These are phyloP conservation scores for Cyathus striatus DNA, from an alignment of 768 basidiomycete genomes.

Conservation along the genomic window DNA sequence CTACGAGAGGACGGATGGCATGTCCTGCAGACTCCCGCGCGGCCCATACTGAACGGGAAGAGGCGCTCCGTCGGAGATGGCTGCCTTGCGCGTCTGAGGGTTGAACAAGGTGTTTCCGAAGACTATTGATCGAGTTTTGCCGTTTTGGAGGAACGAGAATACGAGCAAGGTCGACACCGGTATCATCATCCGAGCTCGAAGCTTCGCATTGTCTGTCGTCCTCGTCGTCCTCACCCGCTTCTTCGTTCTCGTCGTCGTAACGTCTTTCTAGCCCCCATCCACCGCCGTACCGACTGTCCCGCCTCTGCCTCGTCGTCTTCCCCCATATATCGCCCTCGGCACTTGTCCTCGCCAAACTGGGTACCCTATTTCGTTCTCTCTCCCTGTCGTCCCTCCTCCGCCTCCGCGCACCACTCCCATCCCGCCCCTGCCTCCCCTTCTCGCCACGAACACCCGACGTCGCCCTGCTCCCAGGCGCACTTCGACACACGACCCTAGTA, in stretches of 20 bases:
- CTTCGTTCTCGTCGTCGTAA: conserved; percentile 11
- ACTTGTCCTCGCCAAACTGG: conserved; percentile 55
- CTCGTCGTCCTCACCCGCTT: conserved; percentile 22
- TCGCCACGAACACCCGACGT: conserved; percentile 35
- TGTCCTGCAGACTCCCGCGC: neutral
- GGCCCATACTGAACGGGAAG: neutral
- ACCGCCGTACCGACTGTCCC: conserved; percentile 21
- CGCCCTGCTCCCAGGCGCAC: conserved; percentile 63
- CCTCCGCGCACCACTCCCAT: conserved; percentile 12
- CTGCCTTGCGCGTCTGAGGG: conserved; percentile 1
- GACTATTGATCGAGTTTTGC: conserved; percentile 69
- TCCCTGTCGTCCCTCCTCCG: conserved; percentile 10
- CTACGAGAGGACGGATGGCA: neutral
- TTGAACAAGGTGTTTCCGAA: conserved; percentile 57
- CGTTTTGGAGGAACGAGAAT: conserved; percentile 68
- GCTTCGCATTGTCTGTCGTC: conserved; percentile 19
- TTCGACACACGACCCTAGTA: conserved; percentile 60
- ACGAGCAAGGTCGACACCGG: conserved; percentile 60
- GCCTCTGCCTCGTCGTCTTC: conserved; percentile 12
- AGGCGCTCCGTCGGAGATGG: neutral
- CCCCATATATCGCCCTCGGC: conserved; percentile 57
- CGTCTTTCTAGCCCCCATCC: conserved; percentile 19
- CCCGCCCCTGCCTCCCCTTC: conserved; percentile 13
- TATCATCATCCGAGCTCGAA: conserved; percentile 34
- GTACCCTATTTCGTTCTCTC: conserved; percentile 36